Evolutionary conservation across 192 early-diverging fungal species (phyloP).

Genomic region (Gryganskiella cystojenkinii): DNA sequence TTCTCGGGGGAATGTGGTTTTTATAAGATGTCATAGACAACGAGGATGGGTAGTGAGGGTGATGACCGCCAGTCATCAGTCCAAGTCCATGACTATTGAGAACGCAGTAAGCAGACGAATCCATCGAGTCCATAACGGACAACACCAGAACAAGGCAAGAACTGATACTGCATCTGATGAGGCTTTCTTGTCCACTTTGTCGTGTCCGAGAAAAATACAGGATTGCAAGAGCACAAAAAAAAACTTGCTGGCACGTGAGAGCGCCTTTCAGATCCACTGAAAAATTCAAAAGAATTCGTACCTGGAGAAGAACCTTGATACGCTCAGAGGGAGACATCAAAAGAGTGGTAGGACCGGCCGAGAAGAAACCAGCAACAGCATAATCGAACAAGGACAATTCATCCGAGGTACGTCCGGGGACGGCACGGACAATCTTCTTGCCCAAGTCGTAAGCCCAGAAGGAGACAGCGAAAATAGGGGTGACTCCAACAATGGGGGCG

Average conservation of each 20-base stretch:
- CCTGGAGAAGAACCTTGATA: slow-evolving; percentile 96
- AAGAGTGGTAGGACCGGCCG: slow-evolving; percentile 94
- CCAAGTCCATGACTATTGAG: too few relatives aligned
- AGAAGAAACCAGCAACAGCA: slow-evolving; percentile 93
- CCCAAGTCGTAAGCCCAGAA: slow-evolving; percentile 93
- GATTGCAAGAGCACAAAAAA: too few relatives aligned
- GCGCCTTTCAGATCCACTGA: not conserved
- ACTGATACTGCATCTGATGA: too few relatives aligned
- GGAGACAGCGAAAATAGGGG: slow-evolving; percentile 94
- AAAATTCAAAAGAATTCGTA: slow-evolving; percentile 37
- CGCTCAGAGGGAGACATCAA: slow-evolving; percentile 96
- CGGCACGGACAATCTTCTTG: slow-evolving; percentile 74
- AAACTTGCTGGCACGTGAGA: slow-evolving; percentile 21
- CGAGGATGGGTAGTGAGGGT: not conserved
- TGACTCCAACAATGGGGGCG: slow-evolving; percentile 92
- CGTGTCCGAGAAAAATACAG: too few relatives aligned
- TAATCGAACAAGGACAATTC: slow-evolving; percentile 81
- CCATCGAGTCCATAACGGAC: too few relatives aligned
- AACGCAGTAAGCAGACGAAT: too few relatives aligned
- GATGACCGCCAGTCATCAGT: too few relatives aligned
- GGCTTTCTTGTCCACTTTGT: not conserved
- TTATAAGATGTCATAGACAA: not conserved
- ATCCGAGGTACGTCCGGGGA: slow-evolving; percentile 63
- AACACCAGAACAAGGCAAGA: too few relatives aligned
- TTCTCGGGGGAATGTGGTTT: too few relatives aligned